Evolutionary conservation across 495 filamentous ascomycete genomes (phyloP), one percentile per base, ranked within the genome.

Genomic region (Apiosordaria backusii): DNA sequence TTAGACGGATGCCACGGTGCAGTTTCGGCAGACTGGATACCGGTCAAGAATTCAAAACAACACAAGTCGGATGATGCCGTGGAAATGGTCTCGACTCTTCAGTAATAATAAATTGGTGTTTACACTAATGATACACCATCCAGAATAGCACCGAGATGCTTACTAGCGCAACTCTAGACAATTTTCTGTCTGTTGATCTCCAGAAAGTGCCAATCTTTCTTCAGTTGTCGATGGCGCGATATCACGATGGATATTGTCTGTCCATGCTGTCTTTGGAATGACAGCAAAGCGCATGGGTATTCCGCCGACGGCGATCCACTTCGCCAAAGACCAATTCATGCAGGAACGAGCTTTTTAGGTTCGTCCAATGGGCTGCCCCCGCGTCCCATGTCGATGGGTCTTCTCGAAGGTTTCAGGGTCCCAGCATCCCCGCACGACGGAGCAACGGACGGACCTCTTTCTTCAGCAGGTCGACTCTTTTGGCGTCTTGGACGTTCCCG

Each of bases 371-470:
- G 71, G 66, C 22, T 54, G 24, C 27, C 35, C 64, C 57, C 64
- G 52, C 58, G 66, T 52, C 27, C 68, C 68, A 65, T 68, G 68
- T 66, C 58, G 59, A 67, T 68, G 68, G 68, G 65, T 64, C 64
- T 73, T 73, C 71, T 70, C 53, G 71, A 73, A 73, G 66, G 68
- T 69, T 73, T 73, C 66, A 70, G 52, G 57, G 60, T 27, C 50
- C 65, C 50, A 50, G 16, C 52, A 23, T 67, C 23, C 23, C 60
- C 45, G 67, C 63, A 66, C 61, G 26, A 50, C 16, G 57, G 57
- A 59, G 57, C 57, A 50, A 60, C 35, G 18, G 24, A 53, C 57
- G 67, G 62, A 45, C 35, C 35, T 55, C 52, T 55, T 19, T 55
- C 52, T 55, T 23, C 22, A 23, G 52, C 52, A 55, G n/a, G 9